A percentile compares a stretch with the other conserved stretches of the same genome.
phyloP scores from a whole-genome alignment of 768 basidiomycete genomes.

The Hygrophorus russula region DNA sequence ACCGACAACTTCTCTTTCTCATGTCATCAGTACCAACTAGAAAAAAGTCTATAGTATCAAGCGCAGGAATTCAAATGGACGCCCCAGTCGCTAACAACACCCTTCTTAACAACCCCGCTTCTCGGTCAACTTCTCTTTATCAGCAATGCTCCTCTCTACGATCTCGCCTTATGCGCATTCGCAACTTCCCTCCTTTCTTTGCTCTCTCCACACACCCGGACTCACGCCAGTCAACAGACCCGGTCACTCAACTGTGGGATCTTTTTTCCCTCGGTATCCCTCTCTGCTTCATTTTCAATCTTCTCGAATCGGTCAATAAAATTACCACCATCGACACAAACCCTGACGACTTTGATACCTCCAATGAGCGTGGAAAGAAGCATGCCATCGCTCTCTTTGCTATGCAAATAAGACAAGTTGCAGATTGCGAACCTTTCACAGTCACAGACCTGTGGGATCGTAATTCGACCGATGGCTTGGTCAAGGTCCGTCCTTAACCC shows the following conservation, averaged over 20 bases:
- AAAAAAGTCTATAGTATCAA: conserved; percentile 71
- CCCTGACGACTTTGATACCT: conserved; percentile 48
- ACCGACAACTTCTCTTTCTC: neutral
- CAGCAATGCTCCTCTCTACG: conserved; percentile 82
- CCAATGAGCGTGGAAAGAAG: conserved; percentile 80
- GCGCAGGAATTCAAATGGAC: conserved; percentile 56
- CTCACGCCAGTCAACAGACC: conserved; percentile 74
- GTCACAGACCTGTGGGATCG: conserved; percentile 86
- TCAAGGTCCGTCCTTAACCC: conserved; percentile 55
- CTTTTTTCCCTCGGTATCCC: conserved; percentile 88
- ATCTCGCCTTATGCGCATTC: conserved; percentile 66
- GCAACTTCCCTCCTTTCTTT: conserved; percentile 63
- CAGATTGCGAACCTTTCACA: conserved; percentile 73
- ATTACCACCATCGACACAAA: conserved; percentile 58
- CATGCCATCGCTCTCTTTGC: conserved; percentile 85
- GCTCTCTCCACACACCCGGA: conserved; percentile 43
- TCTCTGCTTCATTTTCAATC: conserved; percentile 94
- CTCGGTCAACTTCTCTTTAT: conserved; percentile 79
- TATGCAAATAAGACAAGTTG: conserved; percentile 70
- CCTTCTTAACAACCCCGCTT: conserved; percentile 86
- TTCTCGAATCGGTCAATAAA: conserved; percentile 54
- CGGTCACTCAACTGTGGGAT: conserved; percentile 91
- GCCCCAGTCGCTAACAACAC: conserved; percentile 70
- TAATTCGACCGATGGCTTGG: conserved; percentile 86
- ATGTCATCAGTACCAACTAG: conserved; percentile 54